Base-by-base conservation (phyloP, 306 rosid genomes). In the Sicyos baderoa region DNA sequence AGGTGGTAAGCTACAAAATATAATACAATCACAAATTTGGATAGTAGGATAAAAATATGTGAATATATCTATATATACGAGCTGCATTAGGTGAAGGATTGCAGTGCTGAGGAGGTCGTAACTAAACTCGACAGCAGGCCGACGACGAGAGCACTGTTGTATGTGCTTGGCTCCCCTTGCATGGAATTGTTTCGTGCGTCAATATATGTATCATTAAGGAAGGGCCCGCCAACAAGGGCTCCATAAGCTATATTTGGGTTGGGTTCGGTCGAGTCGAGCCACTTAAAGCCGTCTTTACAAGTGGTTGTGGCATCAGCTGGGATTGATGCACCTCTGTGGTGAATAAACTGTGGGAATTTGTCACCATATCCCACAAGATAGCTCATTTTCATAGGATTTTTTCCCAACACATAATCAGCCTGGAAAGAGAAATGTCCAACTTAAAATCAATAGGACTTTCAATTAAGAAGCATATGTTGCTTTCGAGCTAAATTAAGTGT, bases 241-340 rank as follows among this genome's bases (percentile, higher is more conserved):
- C 99, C 99, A 17, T 76, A 75, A 42, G 99, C 99, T 62, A 81
- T 75, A 73, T 94, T 94, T 9, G 99, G 97, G 82, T 94, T 94
- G 55, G 95, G 96, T 19, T 80, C 62, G 9, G 88, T 49, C 16
- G 97, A 90, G 0, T 81, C 62, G 14, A 94, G 88, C 84, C 83
- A 94, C 80, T 70, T 0, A 76, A 86, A 94, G 35, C 97, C 99
- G 13, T 86, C 96, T 48, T 48, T 79, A 86, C 99, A 94, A 22
- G 72, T 57, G 56, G 91, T 61, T 61, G 75, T 81, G 50, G 80
- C 81, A 79, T 82, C 66, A 49, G 7, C 74, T 5, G 99, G 99
- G 74, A 88, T 94, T 16, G 99, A 94, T 69, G 99, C 97, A 32
- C 99, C 99, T 76, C 99, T 90, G 47, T 94, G 99, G 86, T 94